phyloP scores from a whole-genome alignment of 2,329 filamentous ascomycete species.

The Ophiostoma tasmaniense region DNA sequence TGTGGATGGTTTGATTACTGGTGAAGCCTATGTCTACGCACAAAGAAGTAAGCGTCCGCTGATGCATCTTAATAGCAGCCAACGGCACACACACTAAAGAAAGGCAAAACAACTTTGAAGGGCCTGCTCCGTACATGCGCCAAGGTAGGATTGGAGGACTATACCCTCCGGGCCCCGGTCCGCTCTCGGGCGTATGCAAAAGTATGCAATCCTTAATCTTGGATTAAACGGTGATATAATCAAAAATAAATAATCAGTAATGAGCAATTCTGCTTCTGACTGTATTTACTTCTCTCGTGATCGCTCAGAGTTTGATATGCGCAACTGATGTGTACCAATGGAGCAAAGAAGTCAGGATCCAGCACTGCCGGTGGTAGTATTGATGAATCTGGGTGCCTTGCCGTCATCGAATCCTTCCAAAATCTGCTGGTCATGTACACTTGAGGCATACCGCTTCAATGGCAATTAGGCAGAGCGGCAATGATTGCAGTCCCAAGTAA shows the following conservation, averaged over 20 bases:
- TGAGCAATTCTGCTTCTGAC: not conserved
- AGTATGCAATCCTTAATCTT: not conserved
- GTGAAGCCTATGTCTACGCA: not conserved
- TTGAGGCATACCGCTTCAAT: not conserved
- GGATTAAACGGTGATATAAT: not conserved
- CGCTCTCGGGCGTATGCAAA: not conserved
- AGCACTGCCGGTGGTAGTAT: not conserved
- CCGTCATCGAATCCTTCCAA: not conserved
- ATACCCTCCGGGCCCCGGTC: not conserved
- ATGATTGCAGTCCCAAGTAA: not conserved
- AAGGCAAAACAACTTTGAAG: not conserved
- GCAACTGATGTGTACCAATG: not conserved
- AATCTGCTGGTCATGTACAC: not conserved
- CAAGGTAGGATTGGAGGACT: not conserved
- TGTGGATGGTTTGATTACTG: not conserved
- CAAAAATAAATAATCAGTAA: not conserved
- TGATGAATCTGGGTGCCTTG: not conserved
- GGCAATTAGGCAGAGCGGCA: not conserved
- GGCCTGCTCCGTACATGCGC: not conserved
- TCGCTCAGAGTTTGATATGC: not conserved
- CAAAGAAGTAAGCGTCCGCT: not conserved
- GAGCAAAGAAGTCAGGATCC: not conserved
- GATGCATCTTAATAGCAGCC: not conserved
- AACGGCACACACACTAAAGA: not conserved
- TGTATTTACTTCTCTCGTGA: not conserved